Conservation (phyloP, 208 protist species). For the Strigomonas galati region DNA sequence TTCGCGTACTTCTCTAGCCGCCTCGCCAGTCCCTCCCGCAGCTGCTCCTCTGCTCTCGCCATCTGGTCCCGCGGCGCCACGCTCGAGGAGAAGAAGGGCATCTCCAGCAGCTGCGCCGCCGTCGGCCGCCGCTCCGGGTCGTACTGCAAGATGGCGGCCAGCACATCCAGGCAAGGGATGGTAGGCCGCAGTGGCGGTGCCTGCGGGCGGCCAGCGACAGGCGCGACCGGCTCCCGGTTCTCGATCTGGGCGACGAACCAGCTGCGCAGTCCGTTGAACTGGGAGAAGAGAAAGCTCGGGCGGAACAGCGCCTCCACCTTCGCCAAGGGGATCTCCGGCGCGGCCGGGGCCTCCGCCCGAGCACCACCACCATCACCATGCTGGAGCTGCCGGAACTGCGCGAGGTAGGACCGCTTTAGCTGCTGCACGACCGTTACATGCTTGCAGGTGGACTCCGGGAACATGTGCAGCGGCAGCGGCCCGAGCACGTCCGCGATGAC, state of each 20-base stretch:
- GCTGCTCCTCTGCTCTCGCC: constrained; percentile 23
- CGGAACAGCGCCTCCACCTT: constrained; percentile 55
- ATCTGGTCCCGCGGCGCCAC: not conserved
- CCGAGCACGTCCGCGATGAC: constrained; percentile 71
- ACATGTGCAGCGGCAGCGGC: constrained; percentile 44
- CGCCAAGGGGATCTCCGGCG: constrained; percentile 17
- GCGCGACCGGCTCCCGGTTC: constrained; percentile 12
- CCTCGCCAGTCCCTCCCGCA: constrained; percentile 23
- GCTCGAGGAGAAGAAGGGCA: constrained; percentile 56
- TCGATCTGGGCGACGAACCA: constrained; percentile 71
- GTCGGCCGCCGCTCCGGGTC: constrained; percentile 67
- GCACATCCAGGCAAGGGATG: constrained; percentile 62
- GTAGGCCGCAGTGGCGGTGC: constrained; percentile 44
- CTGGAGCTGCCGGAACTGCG: constrained; percentile 5
- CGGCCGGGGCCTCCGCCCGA: not conserved
- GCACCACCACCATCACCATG: not conserved
- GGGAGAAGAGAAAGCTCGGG: constrained; percentile 53
- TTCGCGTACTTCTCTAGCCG: constrained; percentile 25
- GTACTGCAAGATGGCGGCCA: constrained; percentile 69
- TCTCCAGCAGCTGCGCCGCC: constrained; percentile 68
- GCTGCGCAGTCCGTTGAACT: constrained; percentile 61
- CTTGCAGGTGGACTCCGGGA: constrained; percentile 37
- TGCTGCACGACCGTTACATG: constrained; percentile 43
- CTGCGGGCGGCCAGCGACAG: constrained; percentile 9
- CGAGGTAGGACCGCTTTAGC: constrained; percentile 19